Conservation (phyloP, 139 green algal genomes). For the Mesotaenium endlicherianum region DNA sequence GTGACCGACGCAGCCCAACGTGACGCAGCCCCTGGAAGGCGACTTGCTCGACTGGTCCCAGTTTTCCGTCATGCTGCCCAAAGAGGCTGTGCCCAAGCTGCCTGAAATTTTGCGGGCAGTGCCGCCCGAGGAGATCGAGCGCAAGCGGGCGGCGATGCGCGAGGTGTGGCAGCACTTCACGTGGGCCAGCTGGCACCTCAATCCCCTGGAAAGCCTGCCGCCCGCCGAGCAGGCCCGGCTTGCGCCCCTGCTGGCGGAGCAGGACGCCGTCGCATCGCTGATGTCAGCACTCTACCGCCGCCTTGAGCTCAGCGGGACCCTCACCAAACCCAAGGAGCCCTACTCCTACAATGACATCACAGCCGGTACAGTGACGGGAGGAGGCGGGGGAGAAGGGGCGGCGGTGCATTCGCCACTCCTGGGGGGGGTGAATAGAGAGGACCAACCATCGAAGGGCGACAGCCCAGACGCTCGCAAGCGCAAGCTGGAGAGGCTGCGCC, state of each 20-base stretch:
- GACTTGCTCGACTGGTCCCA: constrained; percentile 10
- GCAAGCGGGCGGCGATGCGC: not conserved
- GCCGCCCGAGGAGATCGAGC: not conserved
- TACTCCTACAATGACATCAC: no score
- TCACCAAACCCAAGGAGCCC: no score
- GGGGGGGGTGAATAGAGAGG: no score
- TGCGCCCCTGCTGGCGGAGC: not conserved
- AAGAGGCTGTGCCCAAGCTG: constrained; percentile 6
- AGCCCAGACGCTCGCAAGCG: no score
- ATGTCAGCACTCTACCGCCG: not conserved
- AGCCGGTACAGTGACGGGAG: no score
- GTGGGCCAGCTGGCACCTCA: not conserved
- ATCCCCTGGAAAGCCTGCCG: not conserved
- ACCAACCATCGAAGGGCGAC: no score
- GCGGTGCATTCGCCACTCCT: no score
- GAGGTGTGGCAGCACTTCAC: not conserved
- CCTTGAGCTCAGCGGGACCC: no score
- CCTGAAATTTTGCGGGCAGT: not conserved
- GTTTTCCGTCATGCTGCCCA: not conserved
- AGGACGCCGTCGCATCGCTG: not conserved
- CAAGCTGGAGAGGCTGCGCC: no score
- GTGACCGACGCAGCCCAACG: not conserved
- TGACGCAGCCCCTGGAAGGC: constrained; percentile 14
- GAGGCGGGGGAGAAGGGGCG: no score
- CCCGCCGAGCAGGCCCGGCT: not conserved